Conservation (phyloP, 2,329 filamentous ascomycete species). For the Fusarium guadeloupense region DNA sequence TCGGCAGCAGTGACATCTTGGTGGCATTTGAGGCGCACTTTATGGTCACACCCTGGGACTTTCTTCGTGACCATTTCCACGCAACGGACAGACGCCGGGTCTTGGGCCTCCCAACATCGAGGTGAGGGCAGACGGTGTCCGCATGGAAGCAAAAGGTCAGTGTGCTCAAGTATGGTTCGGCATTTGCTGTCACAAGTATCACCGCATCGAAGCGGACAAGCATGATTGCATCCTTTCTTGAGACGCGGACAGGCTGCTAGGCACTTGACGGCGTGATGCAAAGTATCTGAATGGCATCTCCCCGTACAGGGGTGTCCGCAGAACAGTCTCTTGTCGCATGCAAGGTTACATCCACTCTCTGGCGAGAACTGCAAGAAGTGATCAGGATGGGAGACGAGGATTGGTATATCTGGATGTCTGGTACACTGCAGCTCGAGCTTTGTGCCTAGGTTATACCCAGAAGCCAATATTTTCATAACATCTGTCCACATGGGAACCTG, state of each 20-base stretch:
- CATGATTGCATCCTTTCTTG: slow-evolving; percentile 54
- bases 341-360: slow-evolving; percentile 66
- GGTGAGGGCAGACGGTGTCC: too few species aligned
- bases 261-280: slow-evolving; percentile 58
- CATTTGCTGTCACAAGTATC: too few species aligned
- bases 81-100: too few species aligned
- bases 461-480: slow-evolving; percentile 13
- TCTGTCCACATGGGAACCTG: slow-evolving; percentile 64
- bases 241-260: slow-evolving; percentile 54
- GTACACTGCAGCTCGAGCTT: slow-evolving; percentile 65
- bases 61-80: too few species aligned
- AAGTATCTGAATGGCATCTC: slow-evolving; percentile 55
- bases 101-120: too few species aligned
- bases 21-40: neutral
- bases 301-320: slow-evolving; percentile 59
- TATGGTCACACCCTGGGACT: slow-evolving; percentile 9
- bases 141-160: slow-evolving; percentile 35
- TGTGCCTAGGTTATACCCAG: slow-evolving; percentile 55
- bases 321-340: slow-evolving; percentile 57
- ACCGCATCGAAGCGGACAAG: slow-evolving; percentile 44
- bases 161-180: too few species aligned
- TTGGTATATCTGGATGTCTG: slow-evolving; percentile 62
- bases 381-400: slow-evolving; percentile 61
- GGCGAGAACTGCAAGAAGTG: slow-evolving; percentile 65
- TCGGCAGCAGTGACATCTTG: neutral